Base-by-base conservation (phyloP, 2,329 filamentous ascomycete genomes). In the Aspergillus tubingensis region DNA sequence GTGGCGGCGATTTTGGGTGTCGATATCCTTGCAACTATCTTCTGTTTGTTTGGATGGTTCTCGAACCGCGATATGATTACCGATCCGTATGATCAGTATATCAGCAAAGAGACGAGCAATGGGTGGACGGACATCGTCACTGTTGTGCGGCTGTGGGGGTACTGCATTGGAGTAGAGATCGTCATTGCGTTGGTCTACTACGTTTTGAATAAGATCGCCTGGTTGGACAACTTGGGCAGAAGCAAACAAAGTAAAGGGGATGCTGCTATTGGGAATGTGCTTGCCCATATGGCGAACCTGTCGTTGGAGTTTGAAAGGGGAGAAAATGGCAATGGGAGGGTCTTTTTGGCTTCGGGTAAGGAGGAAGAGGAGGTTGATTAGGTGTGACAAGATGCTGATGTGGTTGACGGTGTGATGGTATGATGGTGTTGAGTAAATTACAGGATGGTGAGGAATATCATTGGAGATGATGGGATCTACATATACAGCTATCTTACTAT, bases 11-110 rank as follows among this genome's bases (percentile, higher is more conserved):
- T 91, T 74, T 80, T 89, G 67, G 82, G 84, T 74, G 89, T 92
- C 71, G 89, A 91, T 74, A 83, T 86, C 54, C 77, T 91, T 23
- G 86, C 89, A 32, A 91, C 89, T 58, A 81, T 91, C 71, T 92
- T 91, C 83, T 86, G 83, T 77, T 76, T 90, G 71, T 91, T 91
- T 79, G 89, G 89, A 59, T 91, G 89, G 88, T 80, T 92, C 68
- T 84, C 85, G 1, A 44, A 44, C 8, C 41, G 41, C 1, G 41
- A 44, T 21, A 44, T 44, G 41, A 15, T 44, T 21, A 44, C 41
- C 6, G 41, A 44, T 44, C 41, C 17, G 17, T 44, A 44, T 1
- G 41, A 44, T 21, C 41, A 44, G 11, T 44, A 44, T 21, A 44
- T 44, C 41, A 44, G 41, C 17, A 44, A 44, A 7, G 41, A 44